Evolutionary conservation across 768 basidiomycete species (phyloP).

Genomic region (Suillus luteus): DNA sequence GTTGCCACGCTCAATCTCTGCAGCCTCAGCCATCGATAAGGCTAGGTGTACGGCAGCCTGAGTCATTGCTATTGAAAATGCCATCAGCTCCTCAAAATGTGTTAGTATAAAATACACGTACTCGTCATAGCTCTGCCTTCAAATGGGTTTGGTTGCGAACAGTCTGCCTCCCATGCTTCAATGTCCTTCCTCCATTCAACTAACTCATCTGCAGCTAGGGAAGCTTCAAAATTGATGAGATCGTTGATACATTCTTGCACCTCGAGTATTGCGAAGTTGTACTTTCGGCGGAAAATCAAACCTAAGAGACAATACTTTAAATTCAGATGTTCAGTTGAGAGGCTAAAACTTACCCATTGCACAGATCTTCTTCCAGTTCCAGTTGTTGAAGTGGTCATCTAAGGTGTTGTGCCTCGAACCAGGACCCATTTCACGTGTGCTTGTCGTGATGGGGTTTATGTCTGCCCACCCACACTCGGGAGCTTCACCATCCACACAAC

Average conservation of each 20-base stretch:
- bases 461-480: too few species aligned
- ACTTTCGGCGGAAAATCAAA: not conserved
- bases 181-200: not conserved
- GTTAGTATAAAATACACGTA: not conserved
- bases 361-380: not conserved
- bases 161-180: constrained; percentile 7
- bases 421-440: too few species aligned
- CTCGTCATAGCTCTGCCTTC: not conserved
- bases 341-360: not conserved
- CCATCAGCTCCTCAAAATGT: not conserved
- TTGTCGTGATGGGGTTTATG: too few species aligned
- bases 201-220: not conserved
- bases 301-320: constrained; percentile 1
- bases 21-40: not conserved
- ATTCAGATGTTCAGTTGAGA: not conserved
- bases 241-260: not conserved
- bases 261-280: not conserved
- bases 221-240: not conserved
- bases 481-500: too few species aligned
- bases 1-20: constrained; percentile 1
- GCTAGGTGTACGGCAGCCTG: not conserved
- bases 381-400: not conserved
- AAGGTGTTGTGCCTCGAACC: too few species aligned
- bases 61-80: not conserved
- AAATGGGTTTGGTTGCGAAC: not conserved